Conservation (phyloP, 768 basidiomycete species). For the Leucosporidium creatinivorum region DNA sequence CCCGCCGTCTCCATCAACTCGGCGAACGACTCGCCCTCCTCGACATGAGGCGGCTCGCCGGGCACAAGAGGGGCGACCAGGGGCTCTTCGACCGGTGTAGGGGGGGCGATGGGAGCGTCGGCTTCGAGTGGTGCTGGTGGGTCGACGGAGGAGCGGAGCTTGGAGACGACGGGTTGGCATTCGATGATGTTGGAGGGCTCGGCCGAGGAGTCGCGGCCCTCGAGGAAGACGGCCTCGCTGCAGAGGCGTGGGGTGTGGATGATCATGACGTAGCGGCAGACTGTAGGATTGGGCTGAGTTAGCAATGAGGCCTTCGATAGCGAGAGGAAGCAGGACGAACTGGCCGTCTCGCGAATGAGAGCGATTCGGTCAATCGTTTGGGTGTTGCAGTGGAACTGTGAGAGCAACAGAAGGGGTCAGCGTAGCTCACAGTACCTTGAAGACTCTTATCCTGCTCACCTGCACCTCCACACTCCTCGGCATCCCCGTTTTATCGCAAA, state of each 20-base stretch:
- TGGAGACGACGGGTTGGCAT: constrained; percentile 21
- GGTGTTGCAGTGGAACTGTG: constrained; percentile 38
- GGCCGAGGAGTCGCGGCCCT: constrained; percentile 57
- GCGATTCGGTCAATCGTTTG: constrained; percentile 36
- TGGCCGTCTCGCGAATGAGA: constrained; percentile 37
- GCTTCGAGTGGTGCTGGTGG: too few relatives aligned
- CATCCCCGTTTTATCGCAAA: constrained; percentile 85
- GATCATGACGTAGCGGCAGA: constrained; percentile 92
- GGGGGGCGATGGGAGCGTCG: too few relatives aligned
- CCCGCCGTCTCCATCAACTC: too few relatives aligned
- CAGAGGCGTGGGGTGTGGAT: constrained; percentile 93
- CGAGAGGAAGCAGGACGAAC: not conserved
- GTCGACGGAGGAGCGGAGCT: too few relatives aligned
- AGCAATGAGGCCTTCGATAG: too few relatives aligned
- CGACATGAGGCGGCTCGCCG: too few relatives aligned
- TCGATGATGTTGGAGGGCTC: constrained; percentile 50
- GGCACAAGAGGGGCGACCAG: too few relatives aligned
- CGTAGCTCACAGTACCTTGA: not conserved
- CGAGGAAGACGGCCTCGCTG: constrained; percentile 83
- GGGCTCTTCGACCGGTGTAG: too few relatives aligned
- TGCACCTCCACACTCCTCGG: constrained; percentile 90
- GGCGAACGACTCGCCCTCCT: too few relatives aligned
- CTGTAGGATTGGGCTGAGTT: constrained; percentile 43
- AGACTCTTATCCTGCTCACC: constrained; percentile 47
- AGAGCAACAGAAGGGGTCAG: not conserved